A percentile compares a stretch with the other conserved stretches of the same genome.
Conservation (phyloP, 495 filamentous ascomycete species). For the Xylaria cubensis region DNA sequence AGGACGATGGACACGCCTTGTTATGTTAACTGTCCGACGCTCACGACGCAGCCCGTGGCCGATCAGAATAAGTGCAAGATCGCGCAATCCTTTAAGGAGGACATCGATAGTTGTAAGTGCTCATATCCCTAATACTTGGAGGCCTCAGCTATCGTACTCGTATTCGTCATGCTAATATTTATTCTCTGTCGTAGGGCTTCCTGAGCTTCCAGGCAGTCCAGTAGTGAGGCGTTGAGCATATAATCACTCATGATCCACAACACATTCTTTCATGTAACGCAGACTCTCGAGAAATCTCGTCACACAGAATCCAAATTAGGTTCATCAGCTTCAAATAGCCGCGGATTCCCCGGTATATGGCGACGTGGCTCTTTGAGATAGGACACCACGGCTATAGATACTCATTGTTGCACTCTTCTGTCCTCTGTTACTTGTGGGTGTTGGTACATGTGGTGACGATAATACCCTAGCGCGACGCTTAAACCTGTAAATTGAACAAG, state of each 20-base stretch:
- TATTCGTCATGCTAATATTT: constrained; percentile 16
- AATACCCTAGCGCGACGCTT: constrained; percentile 10
- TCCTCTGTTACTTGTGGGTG: background rate
- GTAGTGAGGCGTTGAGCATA: background rate
- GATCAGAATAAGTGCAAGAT: constrained; percentile 42
- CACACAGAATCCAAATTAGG: background rate
- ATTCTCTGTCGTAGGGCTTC: background rate
- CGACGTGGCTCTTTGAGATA: background rate
- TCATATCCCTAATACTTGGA: background rate
- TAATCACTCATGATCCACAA: background rate
- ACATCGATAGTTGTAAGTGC: constrained; percentile 41
- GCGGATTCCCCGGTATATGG: background rate
- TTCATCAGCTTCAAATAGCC: background rate
- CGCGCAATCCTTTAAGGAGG: constrained; percentile 34
- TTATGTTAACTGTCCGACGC: constrained; percentile 40
- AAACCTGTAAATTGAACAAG: background rate
- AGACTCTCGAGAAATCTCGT: background rate
- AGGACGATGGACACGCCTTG: constrained; percentile 42
- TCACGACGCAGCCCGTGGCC: constrained; percentile 41
- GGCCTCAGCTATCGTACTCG: constrained; percentile 1
- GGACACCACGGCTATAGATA: background rate
- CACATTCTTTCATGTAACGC: background rate
- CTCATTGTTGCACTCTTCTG: background rate
- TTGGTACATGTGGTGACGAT: background rate
- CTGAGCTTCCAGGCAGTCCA: constrained; percentile 14